Evolutionary conservation across 164 flowering plant genomes (phyloP).

Genomic region (Magnolia officinalis): DNA sequence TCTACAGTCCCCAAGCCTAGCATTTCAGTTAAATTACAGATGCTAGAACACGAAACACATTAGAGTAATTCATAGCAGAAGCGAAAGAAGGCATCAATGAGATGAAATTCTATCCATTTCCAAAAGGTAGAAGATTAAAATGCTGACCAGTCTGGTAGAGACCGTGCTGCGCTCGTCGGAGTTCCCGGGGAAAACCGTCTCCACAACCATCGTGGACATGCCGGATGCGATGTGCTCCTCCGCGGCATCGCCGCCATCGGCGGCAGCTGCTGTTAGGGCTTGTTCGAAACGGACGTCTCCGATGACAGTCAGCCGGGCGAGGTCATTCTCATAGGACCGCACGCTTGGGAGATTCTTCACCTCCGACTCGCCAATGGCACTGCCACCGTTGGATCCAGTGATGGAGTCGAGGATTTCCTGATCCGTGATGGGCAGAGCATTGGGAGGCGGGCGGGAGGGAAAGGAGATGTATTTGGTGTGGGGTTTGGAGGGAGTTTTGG

Average conservation of each 20-base stretch:
- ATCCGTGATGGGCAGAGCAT: constrained; percentile 30
- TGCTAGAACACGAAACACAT: background rate
- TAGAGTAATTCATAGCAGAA: no score
- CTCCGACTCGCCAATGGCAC: background rate
- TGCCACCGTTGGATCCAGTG: constrained; percentile 31
- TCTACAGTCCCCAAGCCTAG: background rate
- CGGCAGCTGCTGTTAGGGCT: constrained; percentile 89
- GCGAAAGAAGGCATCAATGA: no score
- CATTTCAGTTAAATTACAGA: background rate
- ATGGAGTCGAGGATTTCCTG: constrained; percentile 50
- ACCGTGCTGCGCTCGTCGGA: constrained; percentile 64
- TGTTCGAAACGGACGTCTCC: constrained; percentile 74
- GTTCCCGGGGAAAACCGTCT: constrained; percentile 72
- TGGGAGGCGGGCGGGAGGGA: constrained; percentile 26
- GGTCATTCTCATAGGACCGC: constrained; percentile 69
- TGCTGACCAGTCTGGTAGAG: constrained; percentile 77
- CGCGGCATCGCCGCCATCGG: constrained; percentile 86
- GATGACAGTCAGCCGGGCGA: constrained; percentile 51
- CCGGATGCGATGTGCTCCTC: constrained; percentile 61
- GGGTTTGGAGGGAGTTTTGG: constrained; percentile 14
- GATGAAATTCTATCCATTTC: no score
- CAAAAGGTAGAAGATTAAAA: background rate
- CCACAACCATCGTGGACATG: constrained; percentile 70
- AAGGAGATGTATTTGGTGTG: constrained; percentile 16
- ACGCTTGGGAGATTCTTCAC: constrained; percentile 47